Evolutionary conservation across 2,329 filamentous ascomycete genomes (phyloP), one percentile per base, ranked within the genome.

Genomic region (Verticillium klebahnii): DNA sequence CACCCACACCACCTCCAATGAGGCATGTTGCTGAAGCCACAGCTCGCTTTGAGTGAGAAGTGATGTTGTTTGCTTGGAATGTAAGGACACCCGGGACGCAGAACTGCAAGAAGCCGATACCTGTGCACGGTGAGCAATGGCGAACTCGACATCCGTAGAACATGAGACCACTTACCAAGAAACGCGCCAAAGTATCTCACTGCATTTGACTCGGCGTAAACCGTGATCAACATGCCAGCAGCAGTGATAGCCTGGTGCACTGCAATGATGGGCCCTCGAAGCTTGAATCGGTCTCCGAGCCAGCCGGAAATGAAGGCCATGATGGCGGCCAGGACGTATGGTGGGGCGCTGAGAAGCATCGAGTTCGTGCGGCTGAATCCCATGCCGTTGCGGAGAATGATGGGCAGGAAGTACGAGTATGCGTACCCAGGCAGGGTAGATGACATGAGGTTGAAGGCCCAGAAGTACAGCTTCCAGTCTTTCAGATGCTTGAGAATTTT

Each of bases 381-480:
- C 69, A 78, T 72, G 7, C 73, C 72, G 6, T 67, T 65, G 14
- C 67, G 69, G 11, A 77, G 66, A 55, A 77, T 75, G 58, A 77
- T 71, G 3, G 75, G 74, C 4, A 75, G 68, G 66, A 77, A 77
- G 61, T 75, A 75, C 57, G 67, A 67, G 62, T 72, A 74, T 1
- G 72, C 70, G 60, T 75, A 76, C 5, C 69, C 68, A 1, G 71
- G 69, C 37, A 67, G 67, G 58, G 68, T 73, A 61, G 68, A 71
- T 31, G 68, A 66, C 65, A 73, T 60, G 64, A 72, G 68, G 62
- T 70, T 72, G 63, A 72, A 74, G 14, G 70, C 72, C 69, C 70
- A 73, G 61, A 74, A 67, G 66, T 75, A 71, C 5, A 74, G 61
- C 64, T 73, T 72, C 72, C 73, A 75, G 64, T 75, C 73, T 56